Evolutionary conservation across 2,329 filamentous ascomycete genomes (phyloP), one percentile per base, ranked within the genome.

Genomic region (Ceratocystis variospora): DNA sequence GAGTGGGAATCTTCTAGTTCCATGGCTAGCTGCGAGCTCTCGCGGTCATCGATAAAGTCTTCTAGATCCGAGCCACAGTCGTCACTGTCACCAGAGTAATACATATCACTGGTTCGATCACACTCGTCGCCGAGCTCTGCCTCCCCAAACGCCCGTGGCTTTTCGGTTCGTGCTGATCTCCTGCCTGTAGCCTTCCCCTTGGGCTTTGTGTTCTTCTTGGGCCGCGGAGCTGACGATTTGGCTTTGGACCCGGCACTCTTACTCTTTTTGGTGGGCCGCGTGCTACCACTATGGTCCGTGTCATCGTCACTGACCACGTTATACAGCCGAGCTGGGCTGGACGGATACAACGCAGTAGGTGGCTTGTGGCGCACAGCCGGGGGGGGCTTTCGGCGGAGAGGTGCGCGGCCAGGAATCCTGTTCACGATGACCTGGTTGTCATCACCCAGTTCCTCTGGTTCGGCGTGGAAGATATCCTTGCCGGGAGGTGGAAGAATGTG

Each of bases 51-150:
- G 44, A 67, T 61, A 31, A 67, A 67, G 10, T 63, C 68, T 10
- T 41, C 62, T 10, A 69, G 44, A 62, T 69, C 68, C 3, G 68
- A 66, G 12, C 67, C 68, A 44, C 66, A 62, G 59, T 67, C 66
- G 15, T 69, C 68, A 22, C 62, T 62, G 46, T 55, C 31, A 4
- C 68, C 68, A 8, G 68, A 68, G 15, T 68, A 53, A 41, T 59
- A 68, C 37, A 66, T 61, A 57, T 69, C 68, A 53, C 67, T 67
- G 31, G 55, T 68, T 22, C 55, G 45, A 17, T 64, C 64, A 33
- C 66, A 68, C 15, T 68, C 64, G 31, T 68, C 66, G 19, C 66
- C 66, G 5, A 68, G 15, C 48, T 68, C 66, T n/a, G n/a, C 19
- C 0, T 68, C 66, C 7, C 59, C 66, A 46, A 68, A 61, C 7